Percentiles rank a stretch among this genome's conserved stretches.
These are phyloP conservation scores for Dinochytrium kinnereticum DNA, from an alignment of 371 early-diverging fungal genomes.

Conservation along the genomic window DNA sequence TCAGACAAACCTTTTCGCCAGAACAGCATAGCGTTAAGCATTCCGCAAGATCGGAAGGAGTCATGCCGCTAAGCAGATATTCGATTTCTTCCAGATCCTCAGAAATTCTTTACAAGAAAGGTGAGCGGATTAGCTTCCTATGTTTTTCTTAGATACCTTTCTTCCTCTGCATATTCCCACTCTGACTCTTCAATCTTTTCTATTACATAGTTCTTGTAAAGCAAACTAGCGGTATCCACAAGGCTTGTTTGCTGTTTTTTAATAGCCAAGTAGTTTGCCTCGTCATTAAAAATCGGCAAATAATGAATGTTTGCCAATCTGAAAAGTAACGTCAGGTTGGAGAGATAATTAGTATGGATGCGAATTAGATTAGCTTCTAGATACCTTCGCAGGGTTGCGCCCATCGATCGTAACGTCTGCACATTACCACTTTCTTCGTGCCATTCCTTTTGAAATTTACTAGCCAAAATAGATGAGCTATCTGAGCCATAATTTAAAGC, in stretches of 20 bases:
- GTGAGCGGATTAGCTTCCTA: no score
- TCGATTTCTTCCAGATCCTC: constrained; percentile 14
- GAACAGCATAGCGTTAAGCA: neutral
- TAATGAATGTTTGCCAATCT: neutral
- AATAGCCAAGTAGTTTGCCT: no score
- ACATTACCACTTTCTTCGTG: neutral
- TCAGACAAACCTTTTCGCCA: neutral
- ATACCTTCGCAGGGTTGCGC: constrained; percentile 3
- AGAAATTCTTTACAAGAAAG: neutral
- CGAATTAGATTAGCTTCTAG: neutral
- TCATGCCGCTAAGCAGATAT: neutral
- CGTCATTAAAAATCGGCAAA: neutral
- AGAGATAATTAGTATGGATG: constrained; percentile 8
- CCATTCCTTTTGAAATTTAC: neutral
- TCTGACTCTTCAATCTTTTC: constrained; percentile 27
- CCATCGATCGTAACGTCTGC: neutral
- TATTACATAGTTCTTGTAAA: constrained; percentile 12
- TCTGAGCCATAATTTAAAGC: neutral
- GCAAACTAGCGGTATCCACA: neutral
- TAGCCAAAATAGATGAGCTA: neutral
- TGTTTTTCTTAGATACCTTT: no score
- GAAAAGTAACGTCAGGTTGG: neutral
- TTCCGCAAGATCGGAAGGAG: neutral
- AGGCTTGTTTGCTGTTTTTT: no score
- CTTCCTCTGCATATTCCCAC: constrained; percentile 40